A percentile compares a stretch with the other conserved stretches of the same genome.
phyloP scores from a whole-genome alignment of 176 grass and related monocot genomes.

The Rhynchospora breviuscula region DNA sequence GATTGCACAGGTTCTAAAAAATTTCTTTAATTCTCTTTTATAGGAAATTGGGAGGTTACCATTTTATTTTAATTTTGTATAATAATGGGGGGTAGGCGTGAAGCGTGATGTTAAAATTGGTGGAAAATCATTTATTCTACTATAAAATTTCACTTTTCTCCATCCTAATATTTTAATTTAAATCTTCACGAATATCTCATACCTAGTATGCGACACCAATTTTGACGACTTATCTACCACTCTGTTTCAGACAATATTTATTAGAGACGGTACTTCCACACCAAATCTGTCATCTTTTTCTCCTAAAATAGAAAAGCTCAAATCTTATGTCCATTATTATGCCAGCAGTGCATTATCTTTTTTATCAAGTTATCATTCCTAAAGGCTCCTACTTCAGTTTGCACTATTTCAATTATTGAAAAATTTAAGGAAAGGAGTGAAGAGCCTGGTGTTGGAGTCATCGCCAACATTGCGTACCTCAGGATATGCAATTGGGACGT shows the following conservation, averaged over 20 bases:
- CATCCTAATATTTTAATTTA: no score
- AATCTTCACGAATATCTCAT: no score
- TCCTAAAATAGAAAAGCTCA: not conserved
- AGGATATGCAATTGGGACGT: conserved; percentile 49
- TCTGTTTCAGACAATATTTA: not conserved
- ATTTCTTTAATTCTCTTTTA: not conserved
- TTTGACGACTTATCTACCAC: no score
- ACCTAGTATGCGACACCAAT: no score
- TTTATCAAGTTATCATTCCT: not conserved
- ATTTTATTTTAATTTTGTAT: not conserved
- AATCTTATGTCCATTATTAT: not conserved
- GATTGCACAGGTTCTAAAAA: conserved; percentile 45
- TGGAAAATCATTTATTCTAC: no score
- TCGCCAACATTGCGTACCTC: conserved; percentile 47
- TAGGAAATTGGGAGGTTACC: not conserved
- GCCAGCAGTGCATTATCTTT: not conserved
- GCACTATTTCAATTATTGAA: not conserved
- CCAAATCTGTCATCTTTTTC: not conserved
- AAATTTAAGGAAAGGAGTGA: conserved; percentile 46
- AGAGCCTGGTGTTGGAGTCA: conserved; percentile 74
- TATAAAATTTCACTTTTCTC: no score
- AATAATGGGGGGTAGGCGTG: not conserved
- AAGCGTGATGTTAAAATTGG: no score
- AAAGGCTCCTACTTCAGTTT: not conserved
- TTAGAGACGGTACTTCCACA: not conserved